Evolutionary conservation across 2,329 filamentous ascomycete genomes (phyloP).

Genomic region (Laburnicola sp.): DNA sequence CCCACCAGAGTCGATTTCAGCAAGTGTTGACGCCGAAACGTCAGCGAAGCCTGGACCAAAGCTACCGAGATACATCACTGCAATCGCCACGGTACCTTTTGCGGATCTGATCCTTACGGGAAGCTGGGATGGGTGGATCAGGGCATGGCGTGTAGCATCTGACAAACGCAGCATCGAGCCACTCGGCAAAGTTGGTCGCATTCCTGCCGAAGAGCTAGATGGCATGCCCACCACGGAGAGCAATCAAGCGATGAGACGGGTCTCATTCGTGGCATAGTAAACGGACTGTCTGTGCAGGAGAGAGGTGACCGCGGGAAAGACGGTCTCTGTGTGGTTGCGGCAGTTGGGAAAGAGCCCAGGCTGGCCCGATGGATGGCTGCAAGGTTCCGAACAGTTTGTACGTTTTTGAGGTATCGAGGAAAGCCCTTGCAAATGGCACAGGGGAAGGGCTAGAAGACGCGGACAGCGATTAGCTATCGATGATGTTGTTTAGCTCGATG

Average conservation of each 20-base stretch:
- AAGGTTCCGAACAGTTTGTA: constrained; percentile 79
- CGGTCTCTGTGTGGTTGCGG: constrained; percentile 82
- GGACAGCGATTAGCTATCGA: constrained; percentile 12
- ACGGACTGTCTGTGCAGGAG: constrained; percentile 86
- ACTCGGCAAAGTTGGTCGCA: constrained; percentile 65
- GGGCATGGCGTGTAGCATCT: constrained; percentile 76
- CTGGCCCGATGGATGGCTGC: constrained; percentile 77
- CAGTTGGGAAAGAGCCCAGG: constrained; percentile 81
- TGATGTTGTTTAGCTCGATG: constrained; percentile 8
- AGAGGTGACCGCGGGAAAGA: constrained; percentile 72
- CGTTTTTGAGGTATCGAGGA: constrained; percentile 75
- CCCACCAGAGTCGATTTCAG: constrained; percentile 68
- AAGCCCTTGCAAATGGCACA: constrained; percentile 25
- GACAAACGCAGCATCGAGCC: constrained; percentile 76
- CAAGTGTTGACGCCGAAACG: constrained; percentile 61
- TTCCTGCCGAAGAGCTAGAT: constrained; percentile 25
- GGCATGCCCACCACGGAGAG: constrained; percentile 11
- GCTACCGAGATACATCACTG: constrained; percentile 83
- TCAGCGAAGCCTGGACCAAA: constrained; percentile 56
- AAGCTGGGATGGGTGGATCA: constrained; percentile 89
- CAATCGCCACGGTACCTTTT: constrained; percentile 81
- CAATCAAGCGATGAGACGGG: constrained; percentile 23
- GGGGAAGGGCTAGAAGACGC: constrained; percentile 11
- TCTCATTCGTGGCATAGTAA: constrained; percentile 74
- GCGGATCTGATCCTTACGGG: constrained; percentile 88